Conservation (phyloP, 352 stramenopile genomes). For the Globisporangium emineosum region DNA sequence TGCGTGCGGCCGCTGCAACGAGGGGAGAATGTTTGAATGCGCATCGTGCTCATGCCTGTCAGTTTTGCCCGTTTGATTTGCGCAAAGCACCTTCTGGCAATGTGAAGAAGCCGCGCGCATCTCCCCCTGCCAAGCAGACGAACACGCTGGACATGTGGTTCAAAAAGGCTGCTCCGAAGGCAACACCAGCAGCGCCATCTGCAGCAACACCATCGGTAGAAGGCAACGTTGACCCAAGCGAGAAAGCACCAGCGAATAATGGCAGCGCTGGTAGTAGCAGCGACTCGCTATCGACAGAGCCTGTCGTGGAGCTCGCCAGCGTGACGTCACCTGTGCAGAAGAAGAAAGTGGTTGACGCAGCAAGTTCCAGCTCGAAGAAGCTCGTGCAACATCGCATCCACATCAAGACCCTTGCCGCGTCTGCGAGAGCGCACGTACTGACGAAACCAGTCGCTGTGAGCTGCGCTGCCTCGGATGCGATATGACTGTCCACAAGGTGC, state of each 20-base stretch:
- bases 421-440: slow-evolving; percentile 48
- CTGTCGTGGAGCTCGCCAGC: background rate
- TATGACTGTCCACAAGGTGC: slow-evolving; percentile 75
- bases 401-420: slow-evolving; percentile 68
- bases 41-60: background rate
- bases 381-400: too few relatives aligned
- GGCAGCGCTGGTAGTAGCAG: background rate
- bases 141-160: slow-evolving; percentile 68
- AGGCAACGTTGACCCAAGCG: too few relatives aligned
- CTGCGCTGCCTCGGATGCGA: slow-evolving; percentile 55
- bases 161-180: slow-evolving; percentile 29
- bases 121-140: slow-evolving; percentile 25
- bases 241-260: background rate
- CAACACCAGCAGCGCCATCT: too few relatives aligned
- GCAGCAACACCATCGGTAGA: too few relatives aligned
- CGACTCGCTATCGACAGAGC: background rate
- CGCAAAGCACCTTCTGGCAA: slow-evolving; percentile 1
- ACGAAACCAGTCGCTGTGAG: slow-evolving; percentile 50
- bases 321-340: slow-evolving; percentile 16
- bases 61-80: background rate
- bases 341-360: slow-evolving; percentile 12
- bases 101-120: slow-evolving; percentile 12
- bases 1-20: background rate
- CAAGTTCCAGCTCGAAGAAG: too few relatives aligned
- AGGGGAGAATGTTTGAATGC: background rate